Evolutionary conservation across 164 flowering plant genomes (phyloP), one percentile per base, ranked within the genome.

Genomic region (Kingdonia uniflora): DNA sequence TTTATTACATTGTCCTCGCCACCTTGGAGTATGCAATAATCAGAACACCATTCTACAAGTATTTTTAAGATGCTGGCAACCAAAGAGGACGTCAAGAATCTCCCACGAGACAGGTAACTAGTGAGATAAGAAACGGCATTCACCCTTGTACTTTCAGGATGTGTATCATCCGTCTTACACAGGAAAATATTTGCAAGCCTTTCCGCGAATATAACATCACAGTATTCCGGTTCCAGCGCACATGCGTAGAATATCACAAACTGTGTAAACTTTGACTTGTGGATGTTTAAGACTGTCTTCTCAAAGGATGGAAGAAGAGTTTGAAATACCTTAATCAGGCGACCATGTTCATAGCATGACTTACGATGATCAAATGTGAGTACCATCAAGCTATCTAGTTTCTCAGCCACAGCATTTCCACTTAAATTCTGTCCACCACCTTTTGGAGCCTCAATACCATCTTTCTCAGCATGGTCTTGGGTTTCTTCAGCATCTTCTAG

Each of bases 41-140:
- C 68, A 25, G 51, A 49, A 65, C 96, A 88, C 96, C 95, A 86
- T 48, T 75, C 68, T 49, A 81, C 87, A 63, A 92, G 59, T 60
- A 96, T 79, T 78, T 77, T 65, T 65, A 87, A 61, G 45, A 63
- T 68, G 55, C 38, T 58, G 14, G 66, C 62, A 51, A 89, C 75
- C 17, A 79, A 64, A 35, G 76, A 60, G 14, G 73, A 47, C n/a
- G 82, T 25, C 29, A 89, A 46, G 65, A 85, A 94, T 64, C 73
- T 89, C 15, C 66, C 97, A 21, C 99, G 95, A 22, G 99, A 69
- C 66, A 89, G 57, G 64, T 76, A 94, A 60, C 99, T 94, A 47
- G 95, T 95, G 61, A 94, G 91, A 72, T 94, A 94, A 48, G 96
- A 82, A 54, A 77, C 90, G 51, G 95, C 89, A 80, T 87, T 81